These are phyloP conservation scores for Myxozyma neglecta DNA, from an alignment of 805 yeast genomes.

Conservation along the genomic window DNA sequence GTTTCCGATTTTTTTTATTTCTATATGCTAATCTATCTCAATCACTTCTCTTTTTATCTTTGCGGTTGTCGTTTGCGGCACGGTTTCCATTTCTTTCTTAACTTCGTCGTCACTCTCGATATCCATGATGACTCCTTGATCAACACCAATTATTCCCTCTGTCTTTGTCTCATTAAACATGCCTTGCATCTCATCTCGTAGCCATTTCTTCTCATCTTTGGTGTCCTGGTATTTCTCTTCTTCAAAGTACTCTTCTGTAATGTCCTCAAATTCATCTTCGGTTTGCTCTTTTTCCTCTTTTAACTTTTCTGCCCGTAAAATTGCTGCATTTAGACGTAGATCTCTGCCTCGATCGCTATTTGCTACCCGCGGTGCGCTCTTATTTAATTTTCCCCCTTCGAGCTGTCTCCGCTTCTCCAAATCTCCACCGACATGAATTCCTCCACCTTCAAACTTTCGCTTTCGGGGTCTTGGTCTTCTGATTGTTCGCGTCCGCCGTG, in stretches of 20 bases:
- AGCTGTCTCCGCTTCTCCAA: slow-evolving; percentile 16
- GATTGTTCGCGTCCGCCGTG: slow-evolving; percentile 14
- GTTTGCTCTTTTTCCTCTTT: slow-evolving; percentile 33
- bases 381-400: slow-evolving; percentile 28
- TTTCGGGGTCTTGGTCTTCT: slow-evolving; percentile 16
- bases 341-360: slow-evolving; percentile 28
- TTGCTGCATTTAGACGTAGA: slow-evolving; percentile 27
- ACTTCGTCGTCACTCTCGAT: neutral
- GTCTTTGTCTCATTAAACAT: slow-evolving; percentile 11
- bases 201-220: slow-evolving; percentile 25
- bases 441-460: slow-evolving; percentile 29
- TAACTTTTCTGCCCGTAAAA: slow-evolving; percentile 31
- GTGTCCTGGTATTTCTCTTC: slow-evolving; percentile 40
- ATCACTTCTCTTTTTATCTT: neutral
- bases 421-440: slow-evolving; percentile 24
- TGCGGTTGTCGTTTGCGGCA: neutral
- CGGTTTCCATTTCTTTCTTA: neutral
- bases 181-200: slow-evolving; percentile 19
- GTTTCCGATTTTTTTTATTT: neutral
- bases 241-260: slow-evolving; percentile 43
- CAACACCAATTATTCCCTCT: slow-evolving; percentile 5
- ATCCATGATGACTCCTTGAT: neutral
- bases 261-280: slow-evolving; percentile 32
- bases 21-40: neutral
- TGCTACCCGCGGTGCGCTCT: slow-evolving; percentile 26